Percentiles rank a stretch among this genome's conserved stretches.
Evolutionary conservation across 2,329 filamentous ascomycete species (phyloP).

Genomic region (Thelonectria discophora): DNA sequence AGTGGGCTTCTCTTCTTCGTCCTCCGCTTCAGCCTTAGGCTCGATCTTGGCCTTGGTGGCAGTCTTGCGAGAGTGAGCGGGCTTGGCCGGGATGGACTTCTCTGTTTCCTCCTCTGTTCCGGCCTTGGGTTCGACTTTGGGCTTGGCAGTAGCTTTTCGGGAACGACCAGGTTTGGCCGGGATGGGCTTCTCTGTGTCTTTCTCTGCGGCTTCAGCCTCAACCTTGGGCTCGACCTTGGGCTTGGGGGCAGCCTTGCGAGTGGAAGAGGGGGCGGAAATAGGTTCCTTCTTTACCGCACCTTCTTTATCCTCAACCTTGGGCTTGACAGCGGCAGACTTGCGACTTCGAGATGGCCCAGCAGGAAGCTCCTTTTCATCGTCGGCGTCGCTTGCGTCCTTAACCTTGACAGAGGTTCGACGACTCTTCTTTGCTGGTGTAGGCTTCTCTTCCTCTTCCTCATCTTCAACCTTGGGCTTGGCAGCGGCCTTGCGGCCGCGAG

Average conservation of each 20-base stretch:
- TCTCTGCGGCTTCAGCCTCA: slow-evolving; percentile 32
- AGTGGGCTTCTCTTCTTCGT: slow-evolving; percentile 19
- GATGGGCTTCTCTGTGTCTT: slow-evolving; percentile 21
- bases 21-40: slow-evolving; percentile 37
- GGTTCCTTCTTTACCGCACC: slow-evolving; percentile 16
- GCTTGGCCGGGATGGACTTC: slow-evolving; percentile 39
- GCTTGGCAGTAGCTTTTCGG: slow-evolving; percentile 24
- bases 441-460: slow-evolving; percentile 19
- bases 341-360: no score
- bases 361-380: slow-evolving; percentile 36
- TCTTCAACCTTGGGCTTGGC: slow-evolving; percentile 25
- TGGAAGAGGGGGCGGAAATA: slow-evolving; percentile 21
- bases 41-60: slow-evolving; percentile 33
- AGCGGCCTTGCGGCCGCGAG: slow-evolving; percentile 31
- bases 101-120: slow-evolving; percentile 26
- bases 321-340: slow-evolving; percentile 24
- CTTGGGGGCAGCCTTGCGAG: no score
- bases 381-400: slow-evolving; percentile 15
- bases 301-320: slow-evolving; percentile 37
- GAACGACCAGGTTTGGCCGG: slow-evolving; percentile 16
- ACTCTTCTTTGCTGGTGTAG: slow-evolving; percentile 42
- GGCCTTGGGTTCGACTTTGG: slow-evolving; percentile 24
- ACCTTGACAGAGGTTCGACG: slow-evolving; percentile 27
- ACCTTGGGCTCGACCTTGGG: neutral
- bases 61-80: slow-evolving; percentile 30